Percentiles rank a stretch among this genome's conserved stretches.
Conservation (phyloP, 2,329 filamentous ascomycete species). For the Penicillium sp. region DNA sequence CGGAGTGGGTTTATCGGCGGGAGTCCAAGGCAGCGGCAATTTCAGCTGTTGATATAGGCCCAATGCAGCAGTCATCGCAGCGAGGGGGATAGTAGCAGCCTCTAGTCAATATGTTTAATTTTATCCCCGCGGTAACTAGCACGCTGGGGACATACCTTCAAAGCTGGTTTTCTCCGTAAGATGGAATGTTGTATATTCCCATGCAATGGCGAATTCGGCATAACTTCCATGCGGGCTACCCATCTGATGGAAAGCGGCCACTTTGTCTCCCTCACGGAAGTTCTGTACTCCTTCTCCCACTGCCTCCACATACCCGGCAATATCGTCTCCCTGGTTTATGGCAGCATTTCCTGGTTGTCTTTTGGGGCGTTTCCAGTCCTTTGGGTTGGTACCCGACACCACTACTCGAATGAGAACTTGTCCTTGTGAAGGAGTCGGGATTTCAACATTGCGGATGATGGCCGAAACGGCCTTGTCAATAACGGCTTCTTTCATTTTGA, state of each 20-base stretch:
- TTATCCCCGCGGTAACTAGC: background rate
- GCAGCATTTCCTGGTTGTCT: slow-evolving; percentile 8
- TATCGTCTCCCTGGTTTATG: slow-evolving; percentile 52
- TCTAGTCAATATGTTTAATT: slow-evolving; percentile 33
- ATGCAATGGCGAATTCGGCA: slow-evolving; percentile 57
- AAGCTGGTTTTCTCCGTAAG: slow-evolving; percentile 51
- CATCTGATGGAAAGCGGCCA: slow-evolving; percentile 53
- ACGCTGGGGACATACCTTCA: slow-evolving; percentile 42
- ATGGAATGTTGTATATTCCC: slow-evolving; percentile 55
- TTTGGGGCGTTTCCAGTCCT: slow-evolving; percentile 46
- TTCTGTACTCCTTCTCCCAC: slow-evolving; percentile 53
- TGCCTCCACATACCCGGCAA: slow-evolving; percentile 51
- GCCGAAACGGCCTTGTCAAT: slow-evolving; percentile 34
- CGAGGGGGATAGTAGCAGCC: slow-evolving; percentile 57
- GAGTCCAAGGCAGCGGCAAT: slow-evolving; percentile 52
- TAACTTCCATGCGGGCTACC: slow-evolving; percentile 50
- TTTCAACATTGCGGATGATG: slow-evolving; percentile 42
- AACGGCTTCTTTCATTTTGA: slow-evolving; percentile 44
- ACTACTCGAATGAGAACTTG: slow-evolving; percentile 44
- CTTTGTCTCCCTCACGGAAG: slow-evolving; percentile 56
- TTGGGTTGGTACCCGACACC: slow-evolving; percentile 47
- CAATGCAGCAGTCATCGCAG: slow-evolving; percentile 54
- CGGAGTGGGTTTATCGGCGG: slow-evolving; percentile 36
- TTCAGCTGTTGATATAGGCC: slow-evolving; percentile 49
- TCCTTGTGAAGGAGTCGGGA: slow-evolving; percentile 39